phyloP scores from a whole-genome alignment of 441 rosid species.

The Mallotus repandus region DNA sequence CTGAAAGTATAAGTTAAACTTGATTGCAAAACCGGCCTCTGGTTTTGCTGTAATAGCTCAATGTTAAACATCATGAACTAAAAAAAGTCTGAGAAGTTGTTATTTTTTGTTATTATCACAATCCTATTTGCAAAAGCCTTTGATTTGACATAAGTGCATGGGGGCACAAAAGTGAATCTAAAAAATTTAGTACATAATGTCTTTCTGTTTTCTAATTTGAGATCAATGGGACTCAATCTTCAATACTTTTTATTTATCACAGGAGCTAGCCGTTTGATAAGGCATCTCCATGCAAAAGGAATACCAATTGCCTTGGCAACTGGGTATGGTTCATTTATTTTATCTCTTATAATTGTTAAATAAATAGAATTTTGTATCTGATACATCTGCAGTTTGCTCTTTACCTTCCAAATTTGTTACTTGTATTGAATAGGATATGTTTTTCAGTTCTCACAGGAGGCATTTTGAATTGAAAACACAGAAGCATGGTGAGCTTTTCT shows the following conservation, averaged over 20 bases:
- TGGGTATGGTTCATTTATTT: conserved; percentile 47
- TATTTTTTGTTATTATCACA: not conserved
- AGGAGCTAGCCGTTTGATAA: conserved; percentile 79
- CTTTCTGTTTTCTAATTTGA: not conserved
- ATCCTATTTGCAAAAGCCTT: not conserved
- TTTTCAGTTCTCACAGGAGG: conserved; percentile 63
- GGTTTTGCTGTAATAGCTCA: not conserved
- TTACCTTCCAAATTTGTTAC: not conserved
- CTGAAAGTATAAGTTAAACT: not conserved
- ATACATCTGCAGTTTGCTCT: not conserved
- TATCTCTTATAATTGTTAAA: conserved; percentile 7
- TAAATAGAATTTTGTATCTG: not conserved
- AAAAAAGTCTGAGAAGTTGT: not conserved
- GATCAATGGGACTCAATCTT: not conserved
- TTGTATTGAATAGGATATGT: conserved; percentile 7
- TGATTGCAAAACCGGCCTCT: not conserved
- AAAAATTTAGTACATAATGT: not conserved
- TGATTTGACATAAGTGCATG: not conserved
- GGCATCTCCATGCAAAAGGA: conserved; percentile 79
- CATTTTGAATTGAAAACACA: conserved; percentile 87
- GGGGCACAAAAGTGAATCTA: not conserved
- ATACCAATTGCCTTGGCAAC: conserved; percentile 81
- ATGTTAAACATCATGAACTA: not conserved
- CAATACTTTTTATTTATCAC: conserved; percentile 7
- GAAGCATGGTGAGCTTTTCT: conserved; percentile 68